A percentile compares a stretch with the other conserved stretches of the same genome.
Evolutionary conservation across 306 rosid species (phyloP).

Genomic region (Ziziphus jujuba): DNA sequence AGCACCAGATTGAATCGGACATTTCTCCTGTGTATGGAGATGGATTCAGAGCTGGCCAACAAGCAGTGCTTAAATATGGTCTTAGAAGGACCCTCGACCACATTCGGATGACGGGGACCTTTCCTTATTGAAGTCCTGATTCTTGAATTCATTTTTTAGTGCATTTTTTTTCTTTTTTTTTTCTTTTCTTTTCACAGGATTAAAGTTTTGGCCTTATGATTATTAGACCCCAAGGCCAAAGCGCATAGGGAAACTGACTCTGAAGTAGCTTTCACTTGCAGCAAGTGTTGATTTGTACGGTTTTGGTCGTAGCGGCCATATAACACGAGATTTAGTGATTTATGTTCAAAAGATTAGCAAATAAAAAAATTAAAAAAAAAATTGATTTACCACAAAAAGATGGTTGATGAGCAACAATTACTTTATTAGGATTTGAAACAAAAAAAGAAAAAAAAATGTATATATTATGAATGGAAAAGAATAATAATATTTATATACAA

Average conservation of each 20-base stretch:
- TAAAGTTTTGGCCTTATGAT: conserved; percentile 49
- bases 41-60: conserved; percentile 89
- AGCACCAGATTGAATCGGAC: conserved; percentile 94
- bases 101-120: conserved; percentile 74
- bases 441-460: too few species aligned
- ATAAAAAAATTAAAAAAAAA: too few species aligned
- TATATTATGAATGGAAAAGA: too few species aligned
- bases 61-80: conserved; percentile 81
- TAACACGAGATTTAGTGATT: too few species aligned
- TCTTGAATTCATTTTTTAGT: conserved; percentile 20
- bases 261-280: neutral
- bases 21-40: conserved; percentile 94
- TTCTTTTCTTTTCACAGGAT: conserved; percentile 36
- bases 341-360: too few species aligned
- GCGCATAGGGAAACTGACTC: too few species aligned
- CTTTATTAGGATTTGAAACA: too few species aligned
- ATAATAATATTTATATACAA: neutral
- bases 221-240: conserved; percentile 41
- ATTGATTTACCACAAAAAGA: too few species aligned
- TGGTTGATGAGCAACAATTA: too few species aligned
- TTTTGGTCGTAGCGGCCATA: too few species aligned
- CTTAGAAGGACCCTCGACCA: conserved; percentile 79
- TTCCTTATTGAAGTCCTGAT: conserved; percentile 56
- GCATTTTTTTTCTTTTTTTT: conserved; percentile 21
- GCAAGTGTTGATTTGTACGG: neutral